A percentile compares a stretch with the other conserved stretches of the same genome.
phyloP scores from a whole-genome alignment of 352 stramenopile species.

The Aphanomyces cochlioides region DNA sequence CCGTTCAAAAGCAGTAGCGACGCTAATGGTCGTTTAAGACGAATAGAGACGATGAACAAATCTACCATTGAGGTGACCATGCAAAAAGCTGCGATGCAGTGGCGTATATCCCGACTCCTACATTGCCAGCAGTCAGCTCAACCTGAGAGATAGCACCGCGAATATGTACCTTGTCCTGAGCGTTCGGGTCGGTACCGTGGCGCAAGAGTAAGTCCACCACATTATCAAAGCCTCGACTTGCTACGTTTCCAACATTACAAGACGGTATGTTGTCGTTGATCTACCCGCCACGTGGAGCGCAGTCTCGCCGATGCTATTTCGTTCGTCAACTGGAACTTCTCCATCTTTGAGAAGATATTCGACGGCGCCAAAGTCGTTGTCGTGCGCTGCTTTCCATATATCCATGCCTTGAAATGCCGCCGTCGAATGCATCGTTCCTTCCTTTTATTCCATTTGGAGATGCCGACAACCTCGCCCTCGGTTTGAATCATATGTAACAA shows the following conservation, averaged over 20 bases:
- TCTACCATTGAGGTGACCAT: constrained; percentile 64
- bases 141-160: background rate
- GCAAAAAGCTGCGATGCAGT: constrained; percentile 67
- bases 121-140: background rate
- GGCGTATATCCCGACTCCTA: constrained; percentile 82
- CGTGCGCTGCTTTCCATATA: constrained; percentile 21
- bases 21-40: constrained; percentile 36
- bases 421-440: background rate
- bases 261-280: background rate
- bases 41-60: constrained; percentile 19
- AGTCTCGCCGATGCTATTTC: constrained; percentile 68
- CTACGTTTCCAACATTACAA: constrained; percentile 24
- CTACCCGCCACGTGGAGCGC: constrained; percentile 58
- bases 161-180: constrained; percentile 55
- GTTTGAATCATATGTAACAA: background rate
- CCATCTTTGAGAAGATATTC: constrained; percentile 23
- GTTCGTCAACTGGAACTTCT: constrained; percentile 43
- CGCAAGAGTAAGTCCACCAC: constrained; percentile 53
- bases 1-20: constrained; percentile 55
- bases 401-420: constrained; percentile 4
- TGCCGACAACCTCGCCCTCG: background rate
- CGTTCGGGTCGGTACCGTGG: constrained; percentile 48
- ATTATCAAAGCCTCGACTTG: constrained; percentile 48
- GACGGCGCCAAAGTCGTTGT: constrained; percentile 18
- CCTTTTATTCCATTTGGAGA: constrained; percentile 9